phyloP scores from a whole-genome alignment of 139 green algal species.

The Chlamydomonas eustigma region DNA sequence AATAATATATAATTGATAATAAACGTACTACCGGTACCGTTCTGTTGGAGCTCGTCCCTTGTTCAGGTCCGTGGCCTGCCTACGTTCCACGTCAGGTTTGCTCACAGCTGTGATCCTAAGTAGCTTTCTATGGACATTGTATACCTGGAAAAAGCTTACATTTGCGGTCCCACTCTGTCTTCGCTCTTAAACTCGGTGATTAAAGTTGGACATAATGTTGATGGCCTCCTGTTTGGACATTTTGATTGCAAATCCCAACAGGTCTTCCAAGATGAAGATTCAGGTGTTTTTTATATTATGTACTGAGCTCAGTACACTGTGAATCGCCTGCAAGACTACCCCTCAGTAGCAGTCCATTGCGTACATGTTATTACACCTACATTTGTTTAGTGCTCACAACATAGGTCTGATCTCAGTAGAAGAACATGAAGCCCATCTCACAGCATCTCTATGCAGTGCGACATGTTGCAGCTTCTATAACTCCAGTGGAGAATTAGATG shows the following conservation, averaged over 20 bases:
- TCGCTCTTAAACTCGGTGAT: constrained; percentile 21
- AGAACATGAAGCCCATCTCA: constrained; percentile 3
- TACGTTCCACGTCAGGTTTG: no score
- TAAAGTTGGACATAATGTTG: not conserved
- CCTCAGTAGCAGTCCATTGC: no score
- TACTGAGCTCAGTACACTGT: no score
- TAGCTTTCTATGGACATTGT: not conserved
- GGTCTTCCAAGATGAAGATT: not conserved
- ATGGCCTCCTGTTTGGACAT: constrained; percentile 35
- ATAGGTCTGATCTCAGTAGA: not conserved
- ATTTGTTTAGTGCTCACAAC: not conserved
- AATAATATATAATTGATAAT: no score
- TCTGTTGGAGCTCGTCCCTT: no score
- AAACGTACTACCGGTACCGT: no score
- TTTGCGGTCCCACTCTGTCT: constrained; percentile 23
- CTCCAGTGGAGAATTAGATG: not conserved
- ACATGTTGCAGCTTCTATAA: constrained; percentile 30
- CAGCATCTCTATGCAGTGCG: constrained; percentile 6
- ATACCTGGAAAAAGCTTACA: not conserved
- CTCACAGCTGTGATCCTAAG: no score
- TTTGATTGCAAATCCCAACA: not conserved
- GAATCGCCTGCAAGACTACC: no score
- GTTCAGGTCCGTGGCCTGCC: no score
- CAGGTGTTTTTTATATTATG: constrained; percentile 1
- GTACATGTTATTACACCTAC: no score